Base-by-base conservation (phyloP, 2,329 filamentous ascomycete species). In the Ascocoryne sarcoides region DNA sequence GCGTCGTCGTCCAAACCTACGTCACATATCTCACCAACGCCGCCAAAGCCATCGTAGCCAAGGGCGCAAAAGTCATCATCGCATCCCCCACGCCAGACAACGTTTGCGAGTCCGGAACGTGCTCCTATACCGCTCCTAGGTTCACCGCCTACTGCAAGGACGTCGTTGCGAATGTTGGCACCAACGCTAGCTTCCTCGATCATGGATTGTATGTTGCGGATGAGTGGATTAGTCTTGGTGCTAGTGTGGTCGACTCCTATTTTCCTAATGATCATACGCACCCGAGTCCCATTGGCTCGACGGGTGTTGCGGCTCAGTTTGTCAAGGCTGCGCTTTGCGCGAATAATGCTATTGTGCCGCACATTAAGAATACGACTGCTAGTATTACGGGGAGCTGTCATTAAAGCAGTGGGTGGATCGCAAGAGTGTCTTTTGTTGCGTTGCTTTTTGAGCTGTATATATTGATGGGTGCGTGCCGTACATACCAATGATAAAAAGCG, bases 41-140 rank as follows among this genome's bases (percentile, higher is more conserved):
- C 2, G 48, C 55, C 3, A 52, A 51, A 32, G 19, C 50, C 2
- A 56, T 64, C 32, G 51, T 60, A 10, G 59, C 65, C 37, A 78
- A 77, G 55, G 79, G 79, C 3, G 77, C 75, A 2, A 68, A 65
- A 15, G 76, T 82, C 30, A 65, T 83, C 32, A 63, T 82, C 26
- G 68, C 66, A 26, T 69, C 66, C 10, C 74, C 75, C 44, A 82
- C 79, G 1, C 76, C 79, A 0, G 72, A 82, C 53, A 82, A 83
- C 52, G 63, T 68, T 1, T 82, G 74, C 70, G 76, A 81, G 51
- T 62, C 60, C 0, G 75, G 75, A 0, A 62, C 49, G 0, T 78
- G 68, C 49, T 46, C 46, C 4, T 70, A 71, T 44, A 48, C 53
- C 0, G 55, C 72, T 2, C 62, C 64, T 12, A 63, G 76, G 3